Conservation (phyloP, 169 alveolate species). For the Amoebophrya sp. region DNA sequence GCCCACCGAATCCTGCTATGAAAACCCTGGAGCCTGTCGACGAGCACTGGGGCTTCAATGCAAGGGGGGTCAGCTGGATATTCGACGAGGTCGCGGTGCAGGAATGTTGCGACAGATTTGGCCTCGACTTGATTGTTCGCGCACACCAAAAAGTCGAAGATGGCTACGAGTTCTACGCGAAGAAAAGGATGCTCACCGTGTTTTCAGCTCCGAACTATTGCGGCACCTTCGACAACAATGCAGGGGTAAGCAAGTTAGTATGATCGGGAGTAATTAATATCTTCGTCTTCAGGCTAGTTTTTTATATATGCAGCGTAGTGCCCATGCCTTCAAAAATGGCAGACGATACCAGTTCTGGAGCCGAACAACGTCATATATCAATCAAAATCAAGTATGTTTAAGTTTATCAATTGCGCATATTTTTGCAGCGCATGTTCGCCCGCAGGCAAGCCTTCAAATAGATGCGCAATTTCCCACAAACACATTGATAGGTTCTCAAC, state of each 20-base stretch:
- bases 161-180: constrained; percentile 78
- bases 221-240: constrained; percentile 1
- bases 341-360: too few species aligned
- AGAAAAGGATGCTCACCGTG: constrained; percentile 78
- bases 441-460: too few species aligned
- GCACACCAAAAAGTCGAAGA: constrained; percentile 80
- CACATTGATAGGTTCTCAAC: background rate
- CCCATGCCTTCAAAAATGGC: too few species aligned
- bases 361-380: too few species aligned
- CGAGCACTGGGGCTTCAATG: constrained; percentile 63
- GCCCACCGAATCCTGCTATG: background rate
- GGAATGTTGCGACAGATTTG: constrained; percentile 48
- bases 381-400: too few species aligned
- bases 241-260: background rate
- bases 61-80: constrained; percentile 68
- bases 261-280: too few species aligned
- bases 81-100: constrained; percentile 63
- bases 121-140: constrained; percentile 68
- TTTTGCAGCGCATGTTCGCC: too few species aligned
- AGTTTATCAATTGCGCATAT: too few species aligned
- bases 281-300: background rate
- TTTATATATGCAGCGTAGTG: background rate
- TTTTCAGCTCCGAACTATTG: constrained; percentile 97
- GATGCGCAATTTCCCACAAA: too few species aligned
- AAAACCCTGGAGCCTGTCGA: background rate